Conservation (phyloP, 352 stramenopile genomes). For the Globisporangium polare region DNA sequence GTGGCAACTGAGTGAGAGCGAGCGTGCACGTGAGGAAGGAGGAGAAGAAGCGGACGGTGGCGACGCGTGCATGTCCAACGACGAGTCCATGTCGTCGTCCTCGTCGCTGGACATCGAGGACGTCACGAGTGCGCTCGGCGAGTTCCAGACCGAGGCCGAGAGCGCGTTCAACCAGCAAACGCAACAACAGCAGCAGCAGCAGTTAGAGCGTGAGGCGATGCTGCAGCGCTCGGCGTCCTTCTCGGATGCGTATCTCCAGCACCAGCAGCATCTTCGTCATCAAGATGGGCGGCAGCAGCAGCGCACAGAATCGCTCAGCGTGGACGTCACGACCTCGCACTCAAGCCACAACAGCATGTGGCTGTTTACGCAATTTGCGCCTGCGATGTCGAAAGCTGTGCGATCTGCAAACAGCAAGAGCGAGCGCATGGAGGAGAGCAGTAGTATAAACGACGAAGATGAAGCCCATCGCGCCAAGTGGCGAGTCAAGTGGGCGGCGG, state of each 20-base stretch:
- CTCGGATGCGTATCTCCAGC: constrained; percentile 10
- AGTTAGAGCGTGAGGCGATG: neutral
- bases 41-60: constrained; percentile 14
- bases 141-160: neutral
- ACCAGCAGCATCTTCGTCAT: neutral
- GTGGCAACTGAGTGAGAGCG: constrained; percentile 11
- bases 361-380: constrained; percentile 44
- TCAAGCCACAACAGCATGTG: constrained; percentile 26
- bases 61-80: constrained; percentile 53
- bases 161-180: neutral
- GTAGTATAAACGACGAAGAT: constrained; percentile 11
- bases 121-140: constrained; percentile 7
- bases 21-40: constrained; percentile 6
- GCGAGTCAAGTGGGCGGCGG: constrained; percentile 32
- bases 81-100: constrained; percentile 55
- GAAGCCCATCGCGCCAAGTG: constrained; percentile 1
- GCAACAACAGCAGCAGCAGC: constrained; percentile 1
- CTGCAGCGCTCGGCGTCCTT: constrained; percentile 4
- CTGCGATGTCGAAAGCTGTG: constrained; percentile 47
- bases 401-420: constrained; percentile 4
- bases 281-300: constrained; percentile 1
- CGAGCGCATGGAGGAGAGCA: constrained; percentile 25
- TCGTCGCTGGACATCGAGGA: constrained; percentile 40
- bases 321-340: neutral
- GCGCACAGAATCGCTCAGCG: neutral